Evolutionary conservation across 2,329 filamentous ascomycete species (phyloP).

Genomic region (Sclerotiophoma versabilis): DNA sequence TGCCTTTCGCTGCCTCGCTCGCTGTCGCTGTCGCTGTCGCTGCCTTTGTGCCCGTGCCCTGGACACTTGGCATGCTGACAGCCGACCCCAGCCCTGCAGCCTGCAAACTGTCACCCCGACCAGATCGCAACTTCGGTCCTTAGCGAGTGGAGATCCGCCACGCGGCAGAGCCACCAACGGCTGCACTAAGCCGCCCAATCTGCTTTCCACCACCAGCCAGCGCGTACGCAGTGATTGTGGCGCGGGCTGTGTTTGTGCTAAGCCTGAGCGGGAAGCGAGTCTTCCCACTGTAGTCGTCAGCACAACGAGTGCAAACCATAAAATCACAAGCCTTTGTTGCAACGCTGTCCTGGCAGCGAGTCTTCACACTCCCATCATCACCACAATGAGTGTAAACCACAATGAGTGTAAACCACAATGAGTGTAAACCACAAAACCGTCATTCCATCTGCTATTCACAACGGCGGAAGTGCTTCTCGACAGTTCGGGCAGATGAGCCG

Average conservation of each 20-base stretch:
- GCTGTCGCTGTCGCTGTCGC: neutral
- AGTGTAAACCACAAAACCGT: no score
- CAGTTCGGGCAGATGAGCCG: slow-evolving; percentile 94
- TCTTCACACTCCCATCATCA: no score
- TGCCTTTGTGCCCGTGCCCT: slow-evolving; percentile 7
- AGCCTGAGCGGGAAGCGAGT: no score
- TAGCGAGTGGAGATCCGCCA: neutral
- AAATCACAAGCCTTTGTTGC: no score
- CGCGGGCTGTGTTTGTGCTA: no score
- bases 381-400: no score
- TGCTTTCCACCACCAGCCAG: slow-evolving; percentile 65
- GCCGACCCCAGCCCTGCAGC: no score
- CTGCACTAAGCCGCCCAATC: neutral
- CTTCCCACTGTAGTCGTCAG: no score
- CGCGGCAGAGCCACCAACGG: slow-evolving; percentile 2
- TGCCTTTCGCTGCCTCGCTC: neutral
- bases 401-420: no score
- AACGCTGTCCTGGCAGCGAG: no score
- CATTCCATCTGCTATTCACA: slow-evolving; percentile 67
- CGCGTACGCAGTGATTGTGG: no score
- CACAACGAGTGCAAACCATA: no score
- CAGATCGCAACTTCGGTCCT: neutral
- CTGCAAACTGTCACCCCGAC: neutral
- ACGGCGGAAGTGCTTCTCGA: slow-evolving; percentile 83
- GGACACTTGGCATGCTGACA: neutral